These are phyloP conservation scores for Acer saccharum DNA, from an alignment of 345 rosid species.

Conservation along the genomic window DNA sequence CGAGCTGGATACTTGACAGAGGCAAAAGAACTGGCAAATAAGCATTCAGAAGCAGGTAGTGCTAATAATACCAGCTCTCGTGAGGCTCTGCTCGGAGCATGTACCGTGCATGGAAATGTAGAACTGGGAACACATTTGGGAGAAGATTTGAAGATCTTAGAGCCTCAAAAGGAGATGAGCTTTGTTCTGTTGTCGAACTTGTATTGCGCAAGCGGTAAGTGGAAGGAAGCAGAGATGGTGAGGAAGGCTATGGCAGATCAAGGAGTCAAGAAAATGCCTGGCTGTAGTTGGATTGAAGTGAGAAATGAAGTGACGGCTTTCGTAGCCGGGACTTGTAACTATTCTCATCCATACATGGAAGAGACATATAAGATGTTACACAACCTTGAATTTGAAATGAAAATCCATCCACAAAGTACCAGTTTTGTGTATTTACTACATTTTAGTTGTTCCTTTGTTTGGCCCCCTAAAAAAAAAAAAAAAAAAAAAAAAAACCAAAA, in stretches of 20 bases:
- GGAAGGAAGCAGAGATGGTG: conserved; percentile 80
- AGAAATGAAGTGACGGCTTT: conserved; percentile 47
- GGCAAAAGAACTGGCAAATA: conserved; percentile 48
- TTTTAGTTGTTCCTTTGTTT: neutral
- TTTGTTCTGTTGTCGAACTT: conserved; percentile 68
- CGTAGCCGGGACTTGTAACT: conserved; percentile 56
- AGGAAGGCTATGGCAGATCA: conserved; percentile 59
- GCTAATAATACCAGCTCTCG: conserved; percentile 24
- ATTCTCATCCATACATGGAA: conserved; percentile 32
- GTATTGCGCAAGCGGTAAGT: conserved; percentile 58
- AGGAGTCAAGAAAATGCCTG: conserved; percentile 72
- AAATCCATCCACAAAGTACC: conserved; percentile 22
- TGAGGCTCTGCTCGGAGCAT: conserved; percentile 72
- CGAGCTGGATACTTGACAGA: conserved; percentile 62
- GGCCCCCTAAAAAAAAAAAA: neutral
- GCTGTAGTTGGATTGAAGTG: conserved; percentile 87
- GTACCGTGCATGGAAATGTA: conserved; percentile 45
- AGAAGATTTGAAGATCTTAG: conserved; percentile 36
- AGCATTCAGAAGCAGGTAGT: conserved; percentile 18
- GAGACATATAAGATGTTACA: conserved; percentile 37
- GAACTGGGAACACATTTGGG: conserved; percentile 47
- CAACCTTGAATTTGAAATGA: conserved; percentile 54
- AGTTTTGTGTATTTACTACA: neutral
- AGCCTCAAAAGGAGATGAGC: conserved; percentile 57
- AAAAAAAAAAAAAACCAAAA: no score